Base-by-base conservation (phyloP, 192 early-diverging fungal species). In the Coemansia sp. region DNA sequence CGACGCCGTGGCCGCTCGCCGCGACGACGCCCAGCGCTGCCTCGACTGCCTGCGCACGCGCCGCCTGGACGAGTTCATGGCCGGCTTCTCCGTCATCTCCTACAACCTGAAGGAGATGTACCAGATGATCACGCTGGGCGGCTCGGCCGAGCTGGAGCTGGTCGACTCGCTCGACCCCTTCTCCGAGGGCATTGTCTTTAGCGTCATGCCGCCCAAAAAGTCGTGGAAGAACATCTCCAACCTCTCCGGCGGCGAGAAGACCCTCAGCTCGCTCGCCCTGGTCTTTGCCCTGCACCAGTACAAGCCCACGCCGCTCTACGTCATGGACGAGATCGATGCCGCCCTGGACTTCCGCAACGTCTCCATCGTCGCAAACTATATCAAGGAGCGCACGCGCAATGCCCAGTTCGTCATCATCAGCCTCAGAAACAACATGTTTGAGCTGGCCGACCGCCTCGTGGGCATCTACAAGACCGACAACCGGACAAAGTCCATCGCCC, bases 301-400 rank as follows among this genome's bases (percentile, higher is more conserved):
- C 87, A 97, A 97, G 73, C 97, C 97, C 11, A 99, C 97, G 20
- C 97, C 96, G n/a, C 77, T 98, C 7, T 99, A 99, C 75, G 94
- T 99, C 41, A 98, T 99, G 95, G 97, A 99, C 81, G 97, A 99
- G 82, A 99, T 99, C 70, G 97, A 99, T 80, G 96, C 96, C 0
- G 97, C 97, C 1, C 83, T 98, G 23, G 97, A 99, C 82, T 99
- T 98, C 83, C 86, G 96, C 61, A 99, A 99, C 73, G 96, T 98
- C 21, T 97, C 94, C 13, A 99, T 99, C 77, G 92, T 99, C 3
- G 97, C 96, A 13, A 97, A 98, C 75, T 98, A 98, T 73, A 95
- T 99, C 82, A 96, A 96, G 70, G 94, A 97, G 69, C 87, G 95
- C 62, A 97, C 97, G 9, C 92, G 90, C 77, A 90, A 96, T 72